Conservation (phyloP, 2,329 filamentous ascomycete genomes). For the Malbranchea cinnamomea region DNA sequence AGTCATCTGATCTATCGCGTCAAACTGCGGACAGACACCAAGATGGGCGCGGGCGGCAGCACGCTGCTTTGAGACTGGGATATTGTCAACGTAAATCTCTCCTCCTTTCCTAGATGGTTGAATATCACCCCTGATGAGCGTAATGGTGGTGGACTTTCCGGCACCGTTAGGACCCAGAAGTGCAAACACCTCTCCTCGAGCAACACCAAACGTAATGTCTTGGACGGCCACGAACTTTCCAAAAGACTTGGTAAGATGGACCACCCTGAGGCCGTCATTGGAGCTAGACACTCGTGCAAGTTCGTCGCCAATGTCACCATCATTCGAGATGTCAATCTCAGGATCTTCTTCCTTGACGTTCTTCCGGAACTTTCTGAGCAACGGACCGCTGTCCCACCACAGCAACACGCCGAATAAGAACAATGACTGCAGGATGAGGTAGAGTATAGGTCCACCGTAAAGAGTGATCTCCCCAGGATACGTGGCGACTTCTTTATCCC, state of each 20-base stretch:
- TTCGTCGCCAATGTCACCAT: constrained; percentile 52
- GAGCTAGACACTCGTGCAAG: constrained; percentile 45
- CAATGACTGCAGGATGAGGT: constrained; percentile 59
- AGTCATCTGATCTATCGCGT: constrained; percentile 83
- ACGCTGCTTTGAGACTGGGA: constrained; percentile 57
- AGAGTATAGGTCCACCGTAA: constrained; percentile 75
- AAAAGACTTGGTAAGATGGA: constrained; percentile 70
- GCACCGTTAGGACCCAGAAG: constrained; percentile 83
- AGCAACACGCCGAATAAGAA: constrained; percentile 58
- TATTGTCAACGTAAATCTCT: constrained; percentile 65
- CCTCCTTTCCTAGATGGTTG: constrained; percentile 56
- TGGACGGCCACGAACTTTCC: constrained; percentile 66
- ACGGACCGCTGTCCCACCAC: constrained; percentile 65
- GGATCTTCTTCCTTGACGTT: constrained; percentile 29
- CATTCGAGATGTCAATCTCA: constrained; percentile 23
- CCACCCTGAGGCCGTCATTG: constrained; percentile 58
- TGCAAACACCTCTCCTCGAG: constrained; percentile 70
- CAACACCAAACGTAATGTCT: constrained; percentile 71
- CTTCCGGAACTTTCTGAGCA: constrained; percentile 38
- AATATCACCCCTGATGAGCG: constrained; percentile 76
- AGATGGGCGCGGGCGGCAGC: constrained; percentile 59
- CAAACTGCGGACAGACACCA: constrained; percentile 82
- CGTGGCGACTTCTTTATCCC: constrained; percentile 43
- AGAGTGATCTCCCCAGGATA: constrained; percentile 57
- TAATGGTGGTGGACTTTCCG: constrained; percentile 82